A percentile compares a stretch with the other conserved stretches of the same genome.
phyloP scores from a whole-genome alignment of 352 stramenopile genomes.

The Phytophthora sansomeana region DNA sequence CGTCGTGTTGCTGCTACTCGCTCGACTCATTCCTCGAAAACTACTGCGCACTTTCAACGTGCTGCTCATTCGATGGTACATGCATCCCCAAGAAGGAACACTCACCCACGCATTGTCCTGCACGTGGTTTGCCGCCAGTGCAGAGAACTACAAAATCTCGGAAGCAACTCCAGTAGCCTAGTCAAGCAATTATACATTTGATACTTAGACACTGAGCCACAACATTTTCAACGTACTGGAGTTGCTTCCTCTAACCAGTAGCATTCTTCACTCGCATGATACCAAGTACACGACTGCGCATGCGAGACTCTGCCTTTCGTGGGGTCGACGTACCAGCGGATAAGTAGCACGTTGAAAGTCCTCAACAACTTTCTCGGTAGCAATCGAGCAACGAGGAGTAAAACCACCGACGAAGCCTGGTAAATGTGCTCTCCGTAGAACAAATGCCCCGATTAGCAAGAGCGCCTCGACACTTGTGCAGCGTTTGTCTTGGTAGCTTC shows the following conservation, averaged over 20 bases:
- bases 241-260: constrained; percentile 7
- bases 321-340: constrained; percentile 28
- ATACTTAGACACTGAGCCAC: too few relatives aligned
- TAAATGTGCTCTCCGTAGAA: constrained; percentile 27
- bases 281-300: constrained; percentile 25
- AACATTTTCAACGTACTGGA: background rate
- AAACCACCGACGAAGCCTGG: constrained; percentile 17
- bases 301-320: constrained; percentile 13
- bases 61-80: constrained; percentile 24
- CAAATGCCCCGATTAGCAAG: constrained; percentile 22
- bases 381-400: constrained; percentile 15
- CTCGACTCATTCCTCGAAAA: constrained; percentile 14
- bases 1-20: constrained; percentile 22
- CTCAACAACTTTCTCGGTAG: constrained; percentile 15
- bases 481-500: background rate
- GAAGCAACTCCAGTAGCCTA: constrained; percentile 19
- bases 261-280: constrained; percentile 12
- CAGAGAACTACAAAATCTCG: constrained; percentile 27
- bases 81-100: constrained; percentile 10
- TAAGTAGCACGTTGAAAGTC: constrained; percentile 24
- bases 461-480: constrained; percentile 23
- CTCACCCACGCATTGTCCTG: constrained; percentile 25
- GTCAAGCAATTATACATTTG: too few relatives aligned
- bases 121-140: constrained; percentile 30
- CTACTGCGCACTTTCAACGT: constrained; percentile 35